Base-by-base conservation (phyloP, 805 yeast genomes). In the Clavispora fructus region DNA sequence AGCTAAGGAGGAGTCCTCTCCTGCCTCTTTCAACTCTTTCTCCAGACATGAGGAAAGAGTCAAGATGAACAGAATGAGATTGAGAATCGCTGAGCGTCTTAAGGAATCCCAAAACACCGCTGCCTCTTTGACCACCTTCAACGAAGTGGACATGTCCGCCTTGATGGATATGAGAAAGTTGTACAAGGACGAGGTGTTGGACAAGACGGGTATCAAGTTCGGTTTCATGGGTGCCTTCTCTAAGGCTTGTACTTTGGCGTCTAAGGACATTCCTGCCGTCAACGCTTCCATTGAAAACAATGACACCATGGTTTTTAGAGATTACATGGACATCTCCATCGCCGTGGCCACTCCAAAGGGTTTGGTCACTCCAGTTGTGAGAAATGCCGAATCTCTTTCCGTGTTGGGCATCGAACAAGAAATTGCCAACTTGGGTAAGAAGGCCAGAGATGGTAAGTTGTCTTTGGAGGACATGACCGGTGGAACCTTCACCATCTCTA, bases 281-380 rank as follows among this genome's bases (percentile, higher is more conserved):
- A 94, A 92, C 63, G 98, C 95, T 62, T 83, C 95, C 57, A 94
- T 94, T 63, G 97, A 90, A 68, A 79, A 81, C 64, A 88, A 85
- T 60, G 92, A 88, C 69, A 92, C 95, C 55, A 83, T 94, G 72
- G 95, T 94, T 37, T 94, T 82, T 79, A 86, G 97, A 74, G 99
- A 94, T 72, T 94, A 87, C 76, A 87, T 87, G 57, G 99, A 94
- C 69, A 85, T 94, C 56, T 88, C 97, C 35, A 76, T 94, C 62
- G 99, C 99, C 30, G 99, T 94, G 48, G 97, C 99, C 53, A 94
- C 99, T 56, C 98, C 99, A 67, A 94, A 94, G 80, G 99, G 99
- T 65, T 80, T 94, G 60, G 99, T 94, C 40, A 94, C 99, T 39
- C 99, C 99, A 52, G 91, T 94, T 54, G 89, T 94, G 46, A 88